Conservation (phyloP, 306 rosid species). For the Vigna trinervia region DNA sequence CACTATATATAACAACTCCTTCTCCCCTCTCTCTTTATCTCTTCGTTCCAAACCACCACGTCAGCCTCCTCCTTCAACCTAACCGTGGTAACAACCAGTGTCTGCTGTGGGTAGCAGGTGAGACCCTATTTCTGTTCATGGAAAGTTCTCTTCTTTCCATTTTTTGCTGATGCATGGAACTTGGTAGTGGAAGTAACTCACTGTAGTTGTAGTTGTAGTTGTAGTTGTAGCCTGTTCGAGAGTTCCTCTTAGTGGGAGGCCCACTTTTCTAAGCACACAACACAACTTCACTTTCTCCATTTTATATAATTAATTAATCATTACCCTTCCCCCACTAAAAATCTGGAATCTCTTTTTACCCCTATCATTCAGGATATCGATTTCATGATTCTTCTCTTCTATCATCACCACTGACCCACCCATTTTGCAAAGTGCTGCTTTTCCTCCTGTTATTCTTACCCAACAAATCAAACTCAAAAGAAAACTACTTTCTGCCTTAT, state of each 20-base stretch:
- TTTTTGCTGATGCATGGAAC: not conserved
- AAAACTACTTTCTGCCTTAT: not conserved
- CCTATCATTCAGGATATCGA: not conserved
- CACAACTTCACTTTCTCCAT: conserved; percentile 23
- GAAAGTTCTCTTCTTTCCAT: not conserved
- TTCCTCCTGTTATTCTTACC: not conserved
- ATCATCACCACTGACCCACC: conserved; percentile 5
- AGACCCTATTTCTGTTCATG: not conserved
- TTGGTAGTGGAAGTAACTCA: not conserved
- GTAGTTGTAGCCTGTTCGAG: not conserved
- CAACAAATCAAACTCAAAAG: conserved; percentile 2
- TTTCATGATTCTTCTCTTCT: conserved; percentile 10
- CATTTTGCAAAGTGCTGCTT: not conserved
- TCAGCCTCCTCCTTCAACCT: conserved; percentile 25
- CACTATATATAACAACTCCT: not conserved
- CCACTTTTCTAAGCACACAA: conserved; percentile 43
- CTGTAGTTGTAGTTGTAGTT: not conserved
- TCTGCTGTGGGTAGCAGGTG: conserved; percentile 17
- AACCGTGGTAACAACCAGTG: conserved; percentile 2
- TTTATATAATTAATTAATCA: conserved; percentile 17
- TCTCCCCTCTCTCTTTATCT: not conserved
- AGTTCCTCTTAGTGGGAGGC: conserved; percentile 41
- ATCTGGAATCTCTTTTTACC: conserved; percentile 37
- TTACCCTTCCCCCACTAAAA: conserved; percentile 24
- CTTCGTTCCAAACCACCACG: not conserved